Evolutionary conservation across 2,329 filamentous ascomycete genomes (phyloP).

Genomic region (Tolypocladium amazonense): DNA sequence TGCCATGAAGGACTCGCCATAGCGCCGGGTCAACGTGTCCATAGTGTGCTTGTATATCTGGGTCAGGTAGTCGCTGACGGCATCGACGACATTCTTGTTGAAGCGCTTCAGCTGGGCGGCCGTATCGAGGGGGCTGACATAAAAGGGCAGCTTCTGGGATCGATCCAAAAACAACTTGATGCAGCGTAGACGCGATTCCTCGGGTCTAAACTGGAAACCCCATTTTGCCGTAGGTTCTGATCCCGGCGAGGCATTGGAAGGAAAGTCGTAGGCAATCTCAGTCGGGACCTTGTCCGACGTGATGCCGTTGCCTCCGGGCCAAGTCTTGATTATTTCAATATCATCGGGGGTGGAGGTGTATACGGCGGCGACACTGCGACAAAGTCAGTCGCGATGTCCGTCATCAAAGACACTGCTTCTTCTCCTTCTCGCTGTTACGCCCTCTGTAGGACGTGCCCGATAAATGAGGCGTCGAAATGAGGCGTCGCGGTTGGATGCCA

Average conservation of each 20-base stretch:
- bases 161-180: conserved; percentile 80
- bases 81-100: conserved; percentile 69
- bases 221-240: conserved; percentile 51
- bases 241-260: conserved; percentile 17
- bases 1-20: conserved; percentile 70
- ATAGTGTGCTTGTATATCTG: conserved; percentile 70
- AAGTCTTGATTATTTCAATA: conserved; percentile 74
- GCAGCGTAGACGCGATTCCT: conserved; percentile 65
- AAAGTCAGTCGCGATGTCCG: not conserved
- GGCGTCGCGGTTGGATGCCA: too few species aligned
- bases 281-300: conserved; percentile 83
- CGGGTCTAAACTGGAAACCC: conserved; percentile 75
- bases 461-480: too few species aligned
- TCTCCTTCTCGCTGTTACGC: too few species aligned
- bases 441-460: too few species aligned
- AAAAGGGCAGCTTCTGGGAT: conserved; percentile 70
- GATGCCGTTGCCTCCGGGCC: conserved; percentile 75
- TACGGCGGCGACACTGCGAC: conserved; percentile 51
- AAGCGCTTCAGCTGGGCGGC: conserved; percentile 64
- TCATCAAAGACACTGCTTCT: too few species aligned
- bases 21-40: conserved; percentile 62
- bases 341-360: conserved; percentile 70
- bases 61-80: conserved; percentile 69
- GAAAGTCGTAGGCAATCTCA: conserved; percentile 55
- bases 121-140: conserved; percentile 68